phyloP scores from a whole-genome alignment of 179 eudicot species.

The Camellia oleifera region DNA sequence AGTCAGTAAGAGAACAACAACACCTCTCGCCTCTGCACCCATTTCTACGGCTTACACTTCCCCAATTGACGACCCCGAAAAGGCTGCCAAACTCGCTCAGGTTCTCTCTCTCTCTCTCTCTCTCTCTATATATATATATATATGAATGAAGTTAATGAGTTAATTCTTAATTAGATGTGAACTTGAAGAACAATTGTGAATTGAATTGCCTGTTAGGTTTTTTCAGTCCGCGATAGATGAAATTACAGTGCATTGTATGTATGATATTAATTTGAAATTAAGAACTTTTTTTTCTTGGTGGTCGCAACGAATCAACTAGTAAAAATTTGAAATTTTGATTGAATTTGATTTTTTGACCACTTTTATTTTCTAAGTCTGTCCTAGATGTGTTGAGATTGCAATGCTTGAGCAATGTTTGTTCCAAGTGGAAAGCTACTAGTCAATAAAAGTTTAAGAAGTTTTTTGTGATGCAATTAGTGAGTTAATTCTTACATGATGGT shows the following conservation, averaged over 20 bases:
- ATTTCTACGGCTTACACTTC: slow-evolving; percentile 37
- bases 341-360: neutral
- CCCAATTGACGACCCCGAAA: slow-evolving; percentile 51
- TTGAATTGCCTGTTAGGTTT: neutral
- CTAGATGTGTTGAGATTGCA: neutral
- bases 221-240: neutral
- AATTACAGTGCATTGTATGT: neutral
- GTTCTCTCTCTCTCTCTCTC: slow-evolving; percentile 27
- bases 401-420: neutral
- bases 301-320: neutral
- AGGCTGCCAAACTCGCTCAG: slow-evolving; percentile 66
- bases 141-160: neutral
- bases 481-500: neutral
- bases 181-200: slow-evolving; percentile 4
- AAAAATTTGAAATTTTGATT: neutral
- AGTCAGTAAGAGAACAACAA: slow-evolving; percentile 16
- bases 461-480: slow-evolving; percentile 5
- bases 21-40: slow-evolving; percentile 30
- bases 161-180: neutral
- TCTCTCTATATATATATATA: neutral
- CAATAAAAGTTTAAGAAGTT: neutral
- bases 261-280: neutral
- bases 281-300: neutral
- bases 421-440: no score
- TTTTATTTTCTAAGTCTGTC: neutral